Base-by-base conservation (phyloP, 257 asterid species). In the Fraxinus quadrangulata region DNA sequence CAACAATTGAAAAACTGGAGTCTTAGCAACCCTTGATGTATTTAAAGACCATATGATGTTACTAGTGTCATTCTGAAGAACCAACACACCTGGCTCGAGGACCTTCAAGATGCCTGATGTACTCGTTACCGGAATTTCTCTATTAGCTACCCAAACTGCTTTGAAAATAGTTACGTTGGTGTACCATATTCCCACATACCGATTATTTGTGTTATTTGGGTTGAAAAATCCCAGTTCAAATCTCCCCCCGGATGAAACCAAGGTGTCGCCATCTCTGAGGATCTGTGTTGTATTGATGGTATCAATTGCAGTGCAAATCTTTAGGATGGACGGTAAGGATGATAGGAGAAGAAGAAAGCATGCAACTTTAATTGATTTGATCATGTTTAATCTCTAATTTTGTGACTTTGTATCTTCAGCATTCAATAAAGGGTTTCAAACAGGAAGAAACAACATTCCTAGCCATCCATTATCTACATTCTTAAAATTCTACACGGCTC, bases 181-280 rank as follows among this genome's bases (percentile, higher is more conserved):
- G 79, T 33, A 80, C 83, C 83, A 74, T 11, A 80, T 80, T 39
- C 83, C 79, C 12, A 24, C 68, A 61, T 61, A 59, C 12, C 67
- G 14, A 59, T 59, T 59, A 59, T n/a, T 59, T n/a, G 67, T n/a
- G 67, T 23, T 8, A 2, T 70, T 75, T 3, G 75, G 79, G 63
- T 54, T 75, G 78, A 87, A 82, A 77, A 84, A 82, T 7, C 88
- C 90, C 80, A 86, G 68, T 21, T 78, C 82, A 54, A 84, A 86
- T 19, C 7, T 66, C 4, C 84, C 83, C 13, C 75, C 76, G 0
- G 88, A 67, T 69, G 92, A 88, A 39, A 88, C 28, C 26, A 84
- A 5, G 9, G 86, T 83, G 9, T 79, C 74, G 3, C 88, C 86
- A 81, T 87, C 87, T 73, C 26, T 71, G 2, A 84, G 37, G 19